Conservation (phyloP, 306 rosid species). For the Trichosanthes truncata region DNA sequence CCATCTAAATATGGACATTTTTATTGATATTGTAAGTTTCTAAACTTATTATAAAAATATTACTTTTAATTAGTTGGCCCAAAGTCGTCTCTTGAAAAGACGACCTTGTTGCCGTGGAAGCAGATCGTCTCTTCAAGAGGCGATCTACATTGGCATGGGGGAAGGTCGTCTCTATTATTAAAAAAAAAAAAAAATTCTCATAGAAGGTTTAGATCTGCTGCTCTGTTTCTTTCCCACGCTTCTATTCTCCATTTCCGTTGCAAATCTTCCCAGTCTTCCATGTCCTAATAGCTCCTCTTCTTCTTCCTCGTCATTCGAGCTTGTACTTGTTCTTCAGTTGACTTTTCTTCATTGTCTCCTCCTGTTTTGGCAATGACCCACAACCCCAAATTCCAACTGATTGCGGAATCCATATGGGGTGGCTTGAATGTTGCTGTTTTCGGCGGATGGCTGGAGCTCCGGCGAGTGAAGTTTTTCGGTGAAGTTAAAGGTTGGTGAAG, state of each 20-base stretch:
- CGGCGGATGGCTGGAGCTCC: background rate
- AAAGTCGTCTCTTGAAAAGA: too few relatives aligned
- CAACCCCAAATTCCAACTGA: background rate
- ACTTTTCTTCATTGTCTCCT: background rate
- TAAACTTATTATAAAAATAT: too few relatives aligned
- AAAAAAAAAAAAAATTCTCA: too few relatives aligned
- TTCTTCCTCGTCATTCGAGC: background rate
- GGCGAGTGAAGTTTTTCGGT: slow-evolving; percentile 9
- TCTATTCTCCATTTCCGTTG: background rate
- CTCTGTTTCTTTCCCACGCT: slow-evolving; percentile 2
- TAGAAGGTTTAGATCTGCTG: slow-evolving; percentile 2
- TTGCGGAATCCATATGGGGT: background rate
- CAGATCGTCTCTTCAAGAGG: too few relatives aligned
- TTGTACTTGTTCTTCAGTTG: background rate
- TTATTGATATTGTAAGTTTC: too few relatives aligned
- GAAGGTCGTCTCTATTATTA: too few relatives aligned
- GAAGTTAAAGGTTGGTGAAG: slow-evolving; percentile 10
- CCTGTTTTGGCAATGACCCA: background rate
- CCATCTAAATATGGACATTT: too few relatives aligned
- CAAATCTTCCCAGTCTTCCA: background rate
- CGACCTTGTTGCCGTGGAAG: too few relatives aligned
- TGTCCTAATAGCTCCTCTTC: background rate
- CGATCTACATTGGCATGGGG: too few relatives aligned
- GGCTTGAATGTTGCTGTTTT: background rate
- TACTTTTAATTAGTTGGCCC: too few relatives aligned